phyloP scores from a whole-genome alignment of 2,329 filamentous ascomycete species.

The Sarocladiaceae sp. region DNA sequence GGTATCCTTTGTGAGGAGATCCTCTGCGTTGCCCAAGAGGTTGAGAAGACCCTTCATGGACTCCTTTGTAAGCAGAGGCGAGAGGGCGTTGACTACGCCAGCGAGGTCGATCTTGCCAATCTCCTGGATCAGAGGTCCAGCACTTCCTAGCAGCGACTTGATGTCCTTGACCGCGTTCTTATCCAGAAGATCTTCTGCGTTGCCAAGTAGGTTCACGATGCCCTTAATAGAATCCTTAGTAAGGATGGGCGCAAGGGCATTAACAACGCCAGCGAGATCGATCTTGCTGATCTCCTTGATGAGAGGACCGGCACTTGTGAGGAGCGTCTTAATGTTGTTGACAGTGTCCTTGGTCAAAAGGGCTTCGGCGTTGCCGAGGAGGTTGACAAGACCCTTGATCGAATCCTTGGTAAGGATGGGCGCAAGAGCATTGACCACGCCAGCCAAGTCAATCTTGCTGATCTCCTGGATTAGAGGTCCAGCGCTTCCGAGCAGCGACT shows the following conservation, averaged over 20 bases:
- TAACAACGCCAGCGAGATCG: constrained; percentile 26
- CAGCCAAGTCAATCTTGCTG: constrained; percentile 25
- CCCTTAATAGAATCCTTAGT: constrained; percentile 22
- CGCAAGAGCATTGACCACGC: constrained; percentile 21
- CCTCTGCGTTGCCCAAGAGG: constrained; percentile 22
- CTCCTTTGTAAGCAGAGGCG: constrained; percentile 22
- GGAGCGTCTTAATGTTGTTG: constrained; percentile 15
- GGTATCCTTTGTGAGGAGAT: constrained; percentile 22
- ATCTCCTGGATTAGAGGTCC: constrained; percentile 19
- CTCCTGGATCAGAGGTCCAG: constrained; percentile 26
- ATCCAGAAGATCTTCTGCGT: constrained; percentile 25
- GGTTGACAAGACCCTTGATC: constrained; percentile 19
- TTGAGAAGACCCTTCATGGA: constrained; percentile 23
- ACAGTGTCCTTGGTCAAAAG: constrained; percentile 20
- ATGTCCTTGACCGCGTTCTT: constrained; percentile 20
- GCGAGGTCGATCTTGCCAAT: constrained; percentile 4
- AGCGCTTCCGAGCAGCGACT: constrained; percentile 17
- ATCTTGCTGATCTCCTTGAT: constrained; percentile 25
- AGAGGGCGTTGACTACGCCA: constrained; percentile 12
- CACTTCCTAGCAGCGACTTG: constrained; percentile 24
- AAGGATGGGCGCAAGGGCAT: constrained; percentile 20
- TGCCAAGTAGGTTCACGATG: constrained; percentile 20
- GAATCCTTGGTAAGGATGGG: constrained; percentile 25
- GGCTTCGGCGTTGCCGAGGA: constrained; percentile 20
- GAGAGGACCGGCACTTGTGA: constrained; percentile 18